Evolutionary conservation across 176 grass and related monocot species (phyloP).

Genomic region (Canna indica): DNA sequence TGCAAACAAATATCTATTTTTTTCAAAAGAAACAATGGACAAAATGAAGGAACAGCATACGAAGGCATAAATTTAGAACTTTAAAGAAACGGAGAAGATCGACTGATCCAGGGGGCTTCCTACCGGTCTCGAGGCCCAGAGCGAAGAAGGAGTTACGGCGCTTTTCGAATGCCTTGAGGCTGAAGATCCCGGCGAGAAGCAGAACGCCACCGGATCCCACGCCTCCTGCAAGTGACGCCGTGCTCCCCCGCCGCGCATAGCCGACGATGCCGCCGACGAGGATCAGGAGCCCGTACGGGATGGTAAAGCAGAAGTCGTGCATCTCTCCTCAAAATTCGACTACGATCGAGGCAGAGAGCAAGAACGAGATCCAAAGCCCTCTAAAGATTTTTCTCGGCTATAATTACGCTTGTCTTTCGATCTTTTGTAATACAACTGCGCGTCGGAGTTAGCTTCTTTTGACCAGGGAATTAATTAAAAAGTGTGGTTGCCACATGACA

Average conservation of each 20-base stretch:
- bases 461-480: neutral
- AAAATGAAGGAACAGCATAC: neutral
- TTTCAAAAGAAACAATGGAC: neutral
- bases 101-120: neutral
- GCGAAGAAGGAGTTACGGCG: conserved; percentile 37
- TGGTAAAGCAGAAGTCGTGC: conserved; percentile 85
- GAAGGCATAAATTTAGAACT: neutral
- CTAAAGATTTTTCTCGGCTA: neutral
- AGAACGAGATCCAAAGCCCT: neutral
- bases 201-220: conserved; percentile 45
- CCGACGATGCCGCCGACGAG: conserved; percentile 54
- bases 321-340: conserved; percentile 14
- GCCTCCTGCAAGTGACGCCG: conserved; percentile 50
- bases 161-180: conserved; percentile 50
- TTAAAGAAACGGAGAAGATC: neutral
- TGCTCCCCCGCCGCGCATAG: conserved; percentile 58
- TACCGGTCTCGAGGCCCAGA: conserved; percentile 64
- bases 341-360: neutral
- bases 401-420: neutral
- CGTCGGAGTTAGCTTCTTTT: too few species aligned
- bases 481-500: neutral
- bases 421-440: too few species aligned
- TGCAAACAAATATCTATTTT: neutral
- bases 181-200: conserved; percentile 59
- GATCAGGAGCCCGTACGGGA: conserved; percentile 52